These are phyloP conservation scores for Sinapis alba DNA, from an alignment of 441 rosid genomes.

Conservation along the genomic window DNA sequence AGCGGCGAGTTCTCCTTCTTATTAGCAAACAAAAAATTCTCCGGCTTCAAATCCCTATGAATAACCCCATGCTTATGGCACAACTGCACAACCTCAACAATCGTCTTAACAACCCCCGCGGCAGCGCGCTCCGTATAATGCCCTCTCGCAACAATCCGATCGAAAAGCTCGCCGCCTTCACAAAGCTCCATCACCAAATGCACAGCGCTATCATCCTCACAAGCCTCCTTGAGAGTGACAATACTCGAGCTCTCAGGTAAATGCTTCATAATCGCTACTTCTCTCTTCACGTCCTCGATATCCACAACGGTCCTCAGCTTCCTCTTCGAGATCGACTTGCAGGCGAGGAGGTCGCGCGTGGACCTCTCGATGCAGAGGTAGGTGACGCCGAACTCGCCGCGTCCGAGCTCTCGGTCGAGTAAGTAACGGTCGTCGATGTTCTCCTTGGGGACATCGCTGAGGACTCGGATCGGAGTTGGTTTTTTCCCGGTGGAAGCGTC, in stretches of 20 bases:
- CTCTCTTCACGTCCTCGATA: conserved; percentile 91
- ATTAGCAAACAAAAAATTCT: conserved; percentile 92
- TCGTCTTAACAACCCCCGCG: conserved; percentile 85
- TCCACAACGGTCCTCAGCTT: conserved; percentile 95
- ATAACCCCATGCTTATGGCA: conserved; percentile 97
- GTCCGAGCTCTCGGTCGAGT: conserved; percentile 92
- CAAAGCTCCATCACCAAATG: conserved; percentile 99
- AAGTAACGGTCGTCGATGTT: conserved; percentile 86
- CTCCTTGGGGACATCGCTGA: conserved; percentile 71
- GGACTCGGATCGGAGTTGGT: conserved; percentile 68
- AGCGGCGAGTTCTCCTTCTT: conserved; percentile 98
- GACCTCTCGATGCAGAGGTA: conserved; percentile 88
- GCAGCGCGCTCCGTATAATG: conserved; percentile 99
- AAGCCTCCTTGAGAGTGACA: conserved; percentile 90
- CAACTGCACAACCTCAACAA: conserved; percentile 93
- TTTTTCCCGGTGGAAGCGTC: conserved; percentile 57
- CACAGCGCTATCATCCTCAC: conserved; percentile 97
- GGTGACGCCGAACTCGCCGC: conserved; percentile 98
- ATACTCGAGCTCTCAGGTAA: conserved; percentile 86
- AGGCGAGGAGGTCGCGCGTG: conserved; percentile 82
- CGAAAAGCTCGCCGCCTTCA: conserved; percentile 98
- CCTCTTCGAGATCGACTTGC: conserved; percentile 97
- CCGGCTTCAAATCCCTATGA: conserved; percentile 98
- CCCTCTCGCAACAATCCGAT: conserved; percentile 98
- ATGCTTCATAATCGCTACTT: conserved; percentile 97